phyloP scores from a whole-genome alignment of 192 early-diverging fungal genomes.

The Funneliformis geosporum region DNA sequence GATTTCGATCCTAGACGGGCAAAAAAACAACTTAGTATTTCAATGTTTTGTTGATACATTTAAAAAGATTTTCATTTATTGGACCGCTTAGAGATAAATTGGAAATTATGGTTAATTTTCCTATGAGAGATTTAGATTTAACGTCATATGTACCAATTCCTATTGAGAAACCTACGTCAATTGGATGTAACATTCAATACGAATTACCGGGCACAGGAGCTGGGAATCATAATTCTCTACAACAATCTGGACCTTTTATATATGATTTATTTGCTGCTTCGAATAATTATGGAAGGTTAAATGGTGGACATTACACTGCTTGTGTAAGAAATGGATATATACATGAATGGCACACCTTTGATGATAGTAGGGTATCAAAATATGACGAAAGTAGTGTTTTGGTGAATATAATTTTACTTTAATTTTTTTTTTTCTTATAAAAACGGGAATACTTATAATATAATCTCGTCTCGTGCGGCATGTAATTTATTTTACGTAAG shows the following conservation, averaged over 20 bases:
- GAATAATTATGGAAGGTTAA: conserved; percentile 74
- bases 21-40: conserved; percentile 76
- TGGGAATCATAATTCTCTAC: not conserved
- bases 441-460: not conserved
- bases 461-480: conserved; percentile 11
- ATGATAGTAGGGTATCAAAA: conserved; percentile 74
- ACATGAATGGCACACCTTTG: conserved; percentile 82
- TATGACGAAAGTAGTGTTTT: conserved; percentile 55
- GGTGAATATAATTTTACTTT: conserved; percentile 40
- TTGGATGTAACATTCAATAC: not conserved
- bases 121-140: conserved; percentile 66
- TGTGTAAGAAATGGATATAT: conserved; percentile 63
- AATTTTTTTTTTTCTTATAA: not conserved
- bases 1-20: conserved; percentile 77
- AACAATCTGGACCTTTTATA: conserved; percentile 35
- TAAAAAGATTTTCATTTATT: conserved; percentile 91
- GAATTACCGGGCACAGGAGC: conserved; percentile 7
- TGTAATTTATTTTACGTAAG: conserved; percentile 24
- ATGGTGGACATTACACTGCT: conserved; percentile 78
- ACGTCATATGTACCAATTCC: conserved; percentile 51
- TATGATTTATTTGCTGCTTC: conserved; percentile 86
- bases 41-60: conserved; percentile 86
- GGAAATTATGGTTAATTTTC: conserved; percentile 84
- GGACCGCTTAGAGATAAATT: conserved; percentile 94
- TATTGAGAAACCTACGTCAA: conserved; percentile 15